phyloP scores from a whole-genome alignment of 2,329 filamentous ascomycete genomes.

The Pestalotiopsis sp. region DNA sequence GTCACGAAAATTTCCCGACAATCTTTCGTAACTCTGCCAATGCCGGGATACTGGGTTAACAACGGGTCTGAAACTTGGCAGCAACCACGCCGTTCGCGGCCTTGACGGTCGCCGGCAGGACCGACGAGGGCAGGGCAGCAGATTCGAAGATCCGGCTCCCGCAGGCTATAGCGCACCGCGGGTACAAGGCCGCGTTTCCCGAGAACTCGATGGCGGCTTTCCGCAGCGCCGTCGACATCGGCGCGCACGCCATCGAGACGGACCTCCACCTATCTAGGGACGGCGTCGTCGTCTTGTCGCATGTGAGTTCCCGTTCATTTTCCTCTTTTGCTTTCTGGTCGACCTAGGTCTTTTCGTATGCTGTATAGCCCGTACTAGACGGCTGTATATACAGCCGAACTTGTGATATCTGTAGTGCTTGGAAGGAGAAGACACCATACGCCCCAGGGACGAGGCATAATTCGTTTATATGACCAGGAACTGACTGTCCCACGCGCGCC shows the following conservation, averaged over 20 bases:
- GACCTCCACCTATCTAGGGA: constrained; percentile 85
- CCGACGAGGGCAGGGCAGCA: neutral
- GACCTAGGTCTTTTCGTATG: neutral
- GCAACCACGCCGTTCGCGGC: constrained; percentile 8
- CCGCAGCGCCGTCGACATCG: constrained; percentile 70
- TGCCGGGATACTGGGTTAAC: neutral
- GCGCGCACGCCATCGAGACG: constrained; percentile 83
- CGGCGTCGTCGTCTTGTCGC: constrained; percentile 81
- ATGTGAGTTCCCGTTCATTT: constrained; percentile 53
- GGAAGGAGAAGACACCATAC: neutral
- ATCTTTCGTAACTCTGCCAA: too few species aligned
- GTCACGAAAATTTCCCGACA: neutral
- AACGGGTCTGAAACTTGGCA: neutral
- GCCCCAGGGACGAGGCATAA: neutral
- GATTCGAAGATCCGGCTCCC: constrained; percentile 46
- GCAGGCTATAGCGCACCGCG: constrained; percentile 77
- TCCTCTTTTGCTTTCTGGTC: neutral
- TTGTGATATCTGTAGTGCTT: neutral
- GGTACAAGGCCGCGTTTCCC: constrained; percentile 75
- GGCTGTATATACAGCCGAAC: neutral
- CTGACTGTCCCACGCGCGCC: too few species aligned
- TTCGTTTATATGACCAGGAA: too few species aligned
- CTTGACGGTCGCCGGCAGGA: neutral
- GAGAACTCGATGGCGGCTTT: constrained; percentile 89
- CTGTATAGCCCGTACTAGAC: neutral